Evolutionary conservation across 805 yeast genomes (phyloP), one percentile per base, ranked within the genome.

Genomic region (Grigorovia humatica): DNA sequence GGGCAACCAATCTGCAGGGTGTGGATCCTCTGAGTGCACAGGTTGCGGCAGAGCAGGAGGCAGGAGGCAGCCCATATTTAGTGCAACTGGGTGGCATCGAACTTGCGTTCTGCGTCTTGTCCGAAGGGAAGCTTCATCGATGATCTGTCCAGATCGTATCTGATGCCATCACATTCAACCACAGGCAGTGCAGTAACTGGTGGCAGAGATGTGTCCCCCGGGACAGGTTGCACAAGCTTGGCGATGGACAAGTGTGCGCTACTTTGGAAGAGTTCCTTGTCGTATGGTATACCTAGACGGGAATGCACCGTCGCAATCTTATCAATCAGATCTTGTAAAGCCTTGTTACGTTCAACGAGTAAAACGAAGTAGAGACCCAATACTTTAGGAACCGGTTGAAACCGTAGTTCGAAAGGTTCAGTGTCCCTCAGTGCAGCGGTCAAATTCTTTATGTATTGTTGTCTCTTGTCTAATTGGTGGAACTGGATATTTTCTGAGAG

Each of bases 401-500:
- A 43, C 13, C 40, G 18, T 4, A 52, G 7, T 2, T 19, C 19
- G 40, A 54, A 54, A 9, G 49, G 48, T 41, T 19, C 38, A 7
- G 51, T n/a, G 19, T 19, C 15, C 9, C 41, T 35, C 18, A 53
- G 18, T 9, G 12, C 40, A 1, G 12, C 2, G 20, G 43, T 15
- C 8, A 43, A n/a, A 1, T 18, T 17, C 1, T 47, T 11, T 15
- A 46, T 29, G 6, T 55, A 51, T 5, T 3, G 11, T 15, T 60
- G 55, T 29, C 65, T 49, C 20, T 57, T 53, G 2, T 20, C 43
- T 18, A 51, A 52, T 23, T 46, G 43, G 4, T 44, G 42, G 48
- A 57, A 57, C 6, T 35, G 13, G 13, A 59, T 20, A 44, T 54
- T 56, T 5, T 56, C 50, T 2, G 60, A 51, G 40, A 67, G 50